These are phyloP conservation scores for Peniophora sp. DNA, from an alignment of 1,284 basidiomycete species.

Conservation along the genomic window DNA sequence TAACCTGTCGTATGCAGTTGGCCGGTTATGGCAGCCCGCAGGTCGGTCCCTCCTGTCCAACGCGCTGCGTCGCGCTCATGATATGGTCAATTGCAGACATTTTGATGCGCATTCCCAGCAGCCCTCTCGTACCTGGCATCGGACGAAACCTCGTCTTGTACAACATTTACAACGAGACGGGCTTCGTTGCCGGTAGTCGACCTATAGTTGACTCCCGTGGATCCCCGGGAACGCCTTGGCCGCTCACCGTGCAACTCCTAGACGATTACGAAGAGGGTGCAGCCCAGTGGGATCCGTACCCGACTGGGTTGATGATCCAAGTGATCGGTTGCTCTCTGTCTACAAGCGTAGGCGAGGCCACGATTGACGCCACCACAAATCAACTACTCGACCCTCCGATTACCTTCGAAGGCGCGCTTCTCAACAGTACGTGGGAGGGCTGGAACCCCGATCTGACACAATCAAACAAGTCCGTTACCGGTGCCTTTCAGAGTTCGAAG, in stretches of 20 bases:
- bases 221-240: neutral
- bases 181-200: neutral
- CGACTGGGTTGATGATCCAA: neutral
- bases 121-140: neutral
- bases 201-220: neutral
- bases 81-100: neutral
- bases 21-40: too few relatives aligned
- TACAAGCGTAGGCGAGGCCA: neutral
- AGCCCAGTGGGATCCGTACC: too few relatives aligned
- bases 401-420: neutral
- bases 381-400: neutral
- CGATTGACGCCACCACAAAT: neutral
- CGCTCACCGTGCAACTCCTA: neutral
- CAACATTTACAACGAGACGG: neutral
- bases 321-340: constrained; percentile 1
- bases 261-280: too few relatives aligned
- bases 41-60: too few relatives aligned
- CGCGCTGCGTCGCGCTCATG: too few relatives aligned
- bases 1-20: too few relatives aligned
- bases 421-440: neutral
- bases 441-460: neutral
- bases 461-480: neutral
- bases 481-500: neutral
- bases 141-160: neutral
- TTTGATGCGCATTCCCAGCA: neutral